Conservation (phyloP, 495 filamentous ascomycete species). For the Hypoxylon trugodes region DNA sequence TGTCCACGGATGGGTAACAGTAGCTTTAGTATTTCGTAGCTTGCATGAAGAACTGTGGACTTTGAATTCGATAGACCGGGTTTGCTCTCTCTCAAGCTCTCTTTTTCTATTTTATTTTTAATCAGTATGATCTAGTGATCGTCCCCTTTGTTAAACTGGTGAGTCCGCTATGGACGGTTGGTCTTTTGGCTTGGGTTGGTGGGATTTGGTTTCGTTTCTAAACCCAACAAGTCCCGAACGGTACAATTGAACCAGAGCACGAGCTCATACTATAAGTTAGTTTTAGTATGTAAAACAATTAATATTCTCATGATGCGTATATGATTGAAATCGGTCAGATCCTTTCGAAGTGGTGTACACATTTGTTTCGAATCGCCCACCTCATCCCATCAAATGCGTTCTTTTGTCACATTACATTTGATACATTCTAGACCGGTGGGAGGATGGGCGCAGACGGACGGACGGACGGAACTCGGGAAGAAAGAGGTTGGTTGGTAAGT, state of each 20-base stretch:
- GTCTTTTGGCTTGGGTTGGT: constrained; percentile 1
- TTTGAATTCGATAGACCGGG: constrained; percentile 5
- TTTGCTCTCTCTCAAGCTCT: constrained; percentile 10
- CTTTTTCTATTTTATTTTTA: neutral
- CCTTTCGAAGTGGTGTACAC: constrained; percentile 3
- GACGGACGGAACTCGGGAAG: constrained; percentile 20
- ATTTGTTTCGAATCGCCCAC: no score
- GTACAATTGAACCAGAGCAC: neutral
- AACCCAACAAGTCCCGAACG: neutral
- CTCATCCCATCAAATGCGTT: constrained; percentile 2
- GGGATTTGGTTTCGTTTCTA: neutral
- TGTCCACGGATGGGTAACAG: constrained; percentile 6
- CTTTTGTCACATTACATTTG: neutral
- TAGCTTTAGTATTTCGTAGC: neutral
- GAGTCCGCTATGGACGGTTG: constrained; percentile 6
- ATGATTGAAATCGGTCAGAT: constrained; percentile 1
- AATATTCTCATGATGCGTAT: constrained; percentile 3
- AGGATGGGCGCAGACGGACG: constrained; percentile 6
- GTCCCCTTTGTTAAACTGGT: neutral
- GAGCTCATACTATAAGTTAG: neutral
- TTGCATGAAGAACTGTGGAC: neutral
- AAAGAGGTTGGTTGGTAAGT: constrained; percentile 3
- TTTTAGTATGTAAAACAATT: neutral
- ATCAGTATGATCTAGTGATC: neutral
- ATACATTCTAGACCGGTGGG: constrained; percentile 31